Conservation (phyloP, 1,284 basidiomycete genomes). For the Meira miltonrushii region DNA sequence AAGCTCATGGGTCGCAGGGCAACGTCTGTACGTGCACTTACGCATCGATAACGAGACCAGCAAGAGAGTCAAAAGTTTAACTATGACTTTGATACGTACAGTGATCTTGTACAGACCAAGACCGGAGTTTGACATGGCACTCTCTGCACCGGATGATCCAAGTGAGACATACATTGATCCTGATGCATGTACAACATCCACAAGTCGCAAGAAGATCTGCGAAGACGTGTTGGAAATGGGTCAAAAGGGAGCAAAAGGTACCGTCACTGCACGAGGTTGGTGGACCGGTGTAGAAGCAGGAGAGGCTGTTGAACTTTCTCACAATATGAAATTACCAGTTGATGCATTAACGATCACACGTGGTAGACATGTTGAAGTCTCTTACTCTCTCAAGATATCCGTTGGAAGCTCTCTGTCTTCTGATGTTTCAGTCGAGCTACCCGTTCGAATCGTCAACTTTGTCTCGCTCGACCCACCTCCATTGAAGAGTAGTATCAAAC, state of each 20-base stretch:
- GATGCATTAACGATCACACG: constrained; percentile 72
- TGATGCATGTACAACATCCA: constrained; percentile 41
- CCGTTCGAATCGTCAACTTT: constrained; percentile 70
- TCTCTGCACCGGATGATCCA: constrained; percentile 12
- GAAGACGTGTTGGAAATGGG: constrained; percentile 45
- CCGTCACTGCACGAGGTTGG: constrained; percentile 43
- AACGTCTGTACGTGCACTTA: constrained; percentile 70
- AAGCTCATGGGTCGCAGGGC: constrained; percentile 77
- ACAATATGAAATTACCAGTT: constrained; percentile 54
- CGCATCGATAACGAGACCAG: constrained; percentile 68
- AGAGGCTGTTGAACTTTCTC: constrained; percentile 36
- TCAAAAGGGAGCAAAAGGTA: constrained; percentile 39
- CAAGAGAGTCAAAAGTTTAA: constrained; percentile 64
- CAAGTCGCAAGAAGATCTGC: constrained; percentile 41
- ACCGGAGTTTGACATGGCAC: constrained; percentile 54
- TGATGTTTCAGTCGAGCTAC: constrained; percentile 65
- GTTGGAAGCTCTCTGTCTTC: constrained; percentile 65
- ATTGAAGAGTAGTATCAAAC: constrained; percentile 19
- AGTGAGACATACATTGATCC: constrained; percentile 28
- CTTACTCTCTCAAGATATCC: constrained; percentile 69
- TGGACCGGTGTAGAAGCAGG: constrained; percentile 46
- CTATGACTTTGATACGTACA: constrained; percentile 67
- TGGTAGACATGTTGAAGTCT: constrained; percentile 71
- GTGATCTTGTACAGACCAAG: constrained; percentile 66
- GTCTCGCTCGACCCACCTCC: constrained; percentile 74